Base-by-base conservation (phyloP, 306 rosid genomes). In the Pueraria montana region DNA sequence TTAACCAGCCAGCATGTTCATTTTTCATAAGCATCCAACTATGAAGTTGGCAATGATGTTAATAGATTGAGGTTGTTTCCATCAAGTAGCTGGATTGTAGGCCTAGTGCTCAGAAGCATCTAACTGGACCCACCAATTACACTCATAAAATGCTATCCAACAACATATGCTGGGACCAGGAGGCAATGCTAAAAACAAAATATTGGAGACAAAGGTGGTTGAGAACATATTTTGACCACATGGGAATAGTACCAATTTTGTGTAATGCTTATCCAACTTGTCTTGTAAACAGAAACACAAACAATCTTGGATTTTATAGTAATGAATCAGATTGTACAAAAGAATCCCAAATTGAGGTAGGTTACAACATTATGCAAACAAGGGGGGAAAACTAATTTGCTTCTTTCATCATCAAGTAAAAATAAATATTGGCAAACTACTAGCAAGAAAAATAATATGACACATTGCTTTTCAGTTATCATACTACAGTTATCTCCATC, bases 401-500 rank as follows among this genome's bases (percentile, higher is more conserved):
- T 83, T 73, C 70, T 84, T 64, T 30, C 86, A 75, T 66, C 86
- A 81, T 74, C 78, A 88, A 76, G 81, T 49, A 64, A 74, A 50
- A 78, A 68, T 50, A 75, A 87, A 77, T 80, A 81, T 71, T 80
- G 62, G 81, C 67, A 83, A 72, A 83, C 65, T 42, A 58, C 43
- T 8, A 52, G 13, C 65, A 81, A 38, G 40, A 86, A 77, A 79
- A 30, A 72, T 66, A 84, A 66, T 74, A 46, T 70, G 71, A 17
- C 58, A 79, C 73, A 84, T 84, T 72, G 89, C 80, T 83, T 79
- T 59, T 87, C 68, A 81, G 66, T 63, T 78, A 71, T 88, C 52
- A 46, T 20, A 76, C 48, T 55, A 42, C 80, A 82, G 90, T 93
- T 87, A 90, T 93, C 86, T 91, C 96, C 78, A 86, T 85, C 86